A percentile compares a stretch with the other conserved stretches of the same genome.
Conservation (phyloP, 73 alveolate species). For the Uronychia setigera region DNA sequence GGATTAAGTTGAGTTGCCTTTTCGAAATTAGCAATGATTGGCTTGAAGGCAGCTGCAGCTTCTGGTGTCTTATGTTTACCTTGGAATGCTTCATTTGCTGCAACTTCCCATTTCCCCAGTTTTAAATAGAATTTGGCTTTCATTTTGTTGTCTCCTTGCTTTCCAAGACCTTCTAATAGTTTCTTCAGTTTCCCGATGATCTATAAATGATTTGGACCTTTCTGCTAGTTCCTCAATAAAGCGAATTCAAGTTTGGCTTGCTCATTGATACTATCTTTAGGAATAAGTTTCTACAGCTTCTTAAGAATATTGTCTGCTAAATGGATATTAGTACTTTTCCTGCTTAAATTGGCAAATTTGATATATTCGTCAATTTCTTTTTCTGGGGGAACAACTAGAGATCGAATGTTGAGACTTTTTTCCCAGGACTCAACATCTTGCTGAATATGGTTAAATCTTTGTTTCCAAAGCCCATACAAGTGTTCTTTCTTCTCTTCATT, state of each 20-base stretch:
- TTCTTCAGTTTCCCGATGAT: conserved; percentile 68
- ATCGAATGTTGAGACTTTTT: conserved; percentile 81
- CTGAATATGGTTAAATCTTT: conserved; percentile 73
- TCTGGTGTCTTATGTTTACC: conserved; percentile 28
- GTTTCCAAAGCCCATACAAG: conserved; percentile 75
- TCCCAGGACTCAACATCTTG: conserved; percentile 91
- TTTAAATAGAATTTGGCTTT: conserved; percentile 73
- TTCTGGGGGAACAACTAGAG: conserved; percentile 73
- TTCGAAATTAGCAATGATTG: conserved; percentile 72
- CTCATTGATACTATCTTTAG: conserved; percentile 23
- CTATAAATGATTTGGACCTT: conserved; percentile 50
- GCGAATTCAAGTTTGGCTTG: conserved; percentile 59
- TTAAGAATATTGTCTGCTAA: conserved; percentile 37
- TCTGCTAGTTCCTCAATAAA: conserved; percentile 60
- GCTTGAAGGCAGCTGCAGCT: conserved; percentile 64
- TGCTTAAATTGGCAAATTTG: conserved; percentile 55
- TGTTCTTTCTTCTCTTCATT: conserved; percentile 73
- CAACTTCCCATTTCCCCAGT: conserved; percentile 83
- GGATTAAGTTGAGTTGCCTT: conserved; percentile 79
- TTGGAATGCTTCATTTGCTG: conserved; percentile 52
- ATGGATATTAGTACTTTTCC: conserved; percentile 37
- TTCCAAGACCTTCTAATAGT: conserved; percentile 25
- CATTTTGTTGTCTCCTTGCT: conserved; percentile 49
- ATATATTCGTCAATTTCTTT: conserved; percentile 81
- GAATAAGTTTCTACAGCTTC: conserved; percentile 38